phyloP scores from a whole-genome alignment of 495 filamentous ascomycete species.

The Jackrogersella multiformis region DNA sequence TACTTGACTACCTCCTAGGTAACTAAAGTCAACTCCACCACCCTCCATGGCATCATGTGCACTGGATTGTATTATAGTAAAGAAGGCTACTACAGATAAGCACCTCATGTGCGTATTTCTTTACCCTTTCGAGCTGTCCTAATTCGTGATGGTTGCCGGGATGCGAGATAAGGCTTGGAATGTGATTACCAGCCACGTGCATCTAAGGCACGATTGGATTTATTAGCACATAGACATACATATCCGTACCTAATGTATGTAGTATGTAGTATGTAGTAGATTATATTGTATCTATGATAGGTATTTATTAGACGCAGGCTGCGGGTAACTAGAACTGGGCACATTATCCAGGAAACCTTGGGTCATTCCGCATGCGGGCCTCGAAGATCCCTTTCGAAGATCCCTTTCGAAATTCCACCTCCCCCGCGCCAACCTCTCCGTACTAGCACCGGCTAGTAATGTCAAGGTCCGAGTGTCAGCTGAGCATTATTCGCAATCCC shows the following conservation, averaged over 20 bases:
- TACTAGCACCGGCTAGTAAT: too few species aligned
- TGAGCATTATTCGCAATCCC: slow-evolving; percentile 4
- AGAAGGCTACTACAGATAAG: slow-evolving; percentile 28
- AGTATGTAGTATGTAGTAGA: background rate
- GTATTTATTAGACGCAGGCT: slow-evolving; percentile 8
- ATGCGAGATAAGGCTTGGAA: slow-evolving; percentile 49
- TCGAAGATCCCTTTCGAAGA: slow-evolving; percentile 20
- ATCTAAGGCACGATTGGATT: slow-evolving; percentile 26
- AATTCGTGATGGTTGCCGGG: slow-evolving; percentile 39
- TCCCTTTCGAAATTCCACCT: slow-evolving; percentile 16
- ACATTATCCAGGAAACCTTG: slow-evolving; percentile 8
- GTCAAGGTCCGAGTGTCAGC: slow-evolving; percentile 14
- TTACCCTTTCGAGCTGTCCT: slow-evolving; percentile 40
- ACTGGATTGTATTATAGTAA: slow-evolving; percentile 30
- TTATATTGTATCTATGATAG: background rate
- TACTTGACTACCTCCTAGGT: background rate
- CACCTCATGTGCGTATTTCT: slow-evolving; percentile 31
- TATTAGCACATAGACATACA: slow-evolving; percentile 26
- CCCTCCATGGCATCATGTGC: slow-evolving; percentile 40
- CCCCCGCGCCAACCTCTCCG: slow-evolving; percentile 25
- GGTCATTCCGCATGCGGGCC: slow-evolving; percentile 38
- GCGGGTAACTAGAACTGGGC: slow-evolving; percentile 15
- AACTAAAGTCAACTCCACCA: slow-evolving; percentile 12
- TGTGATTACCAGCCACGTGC: slow-evolving; percentile 45
- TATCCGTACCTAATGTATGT: background rate